Evolutionary conservation across 2,329 filamentous ascomycete species (phyloP), one percentile per base, ranked within the genome.

Genomic region (Venturia pyrina): DNA sequence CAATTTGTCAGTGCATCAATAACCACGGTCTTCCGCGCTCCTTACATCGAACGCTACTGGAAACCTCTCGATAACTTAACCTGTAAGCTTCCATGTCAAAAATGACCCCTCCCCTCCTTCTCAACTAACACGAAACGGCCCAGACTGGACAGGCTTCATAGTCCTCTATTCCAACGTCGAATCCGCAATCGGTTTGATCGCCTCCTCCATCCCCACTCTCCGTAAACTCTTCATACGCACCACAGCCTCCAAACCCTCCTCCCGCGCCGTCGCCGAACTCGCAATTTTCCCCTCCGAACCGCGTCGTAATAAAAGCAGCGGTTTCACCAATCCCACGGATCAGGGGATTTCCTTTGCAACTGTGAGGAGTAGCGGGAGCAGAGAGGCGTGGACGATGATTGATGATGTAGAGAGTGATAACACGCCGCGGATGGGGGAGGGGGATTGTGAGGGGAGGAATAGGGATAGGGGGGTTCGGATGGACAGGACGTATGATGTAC

Each of bases 161-260:
- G 53, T 57, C 53, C 53, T 57, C 28, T 57, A 57, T 28, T 57
- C 53, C 28, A 57, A 57, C 53, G 28, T 57, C 28, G 53, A 57
- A 57, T 34, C 53, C 28, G 53, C 53, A 6, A 57, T 37, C 13
- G 53, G 53, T 13, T 28, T 57, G 4, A 37, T 57, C 28, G 53
- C 53, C 53, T 34, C 53, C 28, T 57, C 53, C 24, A 6, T 57
- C 53, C 13, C 53, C 13, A 32, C 53, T 1, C 24, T 57, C 11
- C 53, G 53, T 15, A 28, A n/a, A 15, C 53, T 57, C 53, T 37
- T 57, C 53, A 40, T 40, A 7, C 37, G 37, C 37, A 40, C 37
- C 6, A 17, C 21, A 28, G 17, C 28, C 53, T 5, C 28, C 5
- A 37, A 32, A 57, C 6, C 15, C 4, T 19, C 53, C 24, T 57